Conservation (phyloP, 805 yeast species). For the Isabelozyma gotoi region DNA sequence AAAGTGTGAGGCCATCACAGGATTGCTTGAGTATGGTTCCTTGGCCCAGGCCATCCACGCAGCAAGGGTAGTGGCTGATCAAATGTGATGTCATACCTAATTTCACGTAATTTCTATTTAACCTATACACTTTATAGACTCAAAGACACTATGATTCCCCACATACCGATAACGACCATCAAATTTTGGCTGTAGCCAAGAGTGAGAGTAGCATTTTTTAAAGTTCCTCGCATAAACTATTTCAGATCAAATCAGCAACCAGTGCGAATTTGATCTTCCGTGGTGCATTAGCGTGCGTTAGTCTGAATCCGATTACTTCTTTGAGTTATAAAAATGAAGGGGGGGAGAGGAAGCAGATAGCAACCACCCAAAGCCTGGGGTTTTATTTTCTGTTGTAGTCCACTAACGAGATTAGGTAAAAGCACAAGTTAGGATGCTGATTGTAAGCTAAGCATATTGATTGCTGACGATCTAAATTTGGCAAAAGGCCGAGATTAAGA, state of each 20-base stretch:
- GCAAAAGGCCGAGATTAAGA: not conserved
- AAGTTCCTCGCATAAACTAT: not conserved
- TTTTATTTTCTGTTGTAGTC: not conserved
- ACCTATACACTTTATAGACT: not conserved
- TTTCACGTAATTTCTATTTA: not conserved
- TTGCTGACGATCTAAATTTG: not conserved
- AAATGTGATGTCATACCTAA: conserved; percentile 6
- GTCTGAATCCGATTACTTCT: not conserved
- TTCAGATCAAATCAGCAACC: not conserved
- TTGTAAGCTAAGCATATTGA: not conserved
- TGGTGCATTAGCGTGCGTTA: conserved; percentile 7
- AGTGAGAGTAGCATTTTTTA: too few species aligned
- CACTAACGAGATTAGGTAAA: conserved; percentile 4
- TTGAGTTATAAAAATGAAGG: not conserved
- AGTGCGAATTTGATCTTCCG: conserved; percentile 5
- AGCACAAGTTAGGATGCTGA: not conserved
- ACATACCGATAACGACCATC: too few species aligned
- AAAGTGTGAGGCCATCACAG: not conserved
- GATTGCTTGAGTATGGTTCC: conserved; percentile 19
- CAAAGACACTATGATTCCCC: too few species aligned
- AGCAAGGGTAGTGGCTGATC: conserved; percentile 12
- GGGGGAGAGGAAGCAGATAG: not conserved
- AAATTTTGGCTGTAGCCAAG: too few species aligned
- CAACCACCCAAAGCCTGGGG: not conserved
- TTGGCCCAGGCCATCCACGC: conserved; percentile 20